A percentile compares a stretch with the other conserved stretches of the same genome.
Evolutionary conservation across 2,329 filamentous ascomycete genomes (phyloP).

Genomic region (Aspergillus alliaceus): DNA sequence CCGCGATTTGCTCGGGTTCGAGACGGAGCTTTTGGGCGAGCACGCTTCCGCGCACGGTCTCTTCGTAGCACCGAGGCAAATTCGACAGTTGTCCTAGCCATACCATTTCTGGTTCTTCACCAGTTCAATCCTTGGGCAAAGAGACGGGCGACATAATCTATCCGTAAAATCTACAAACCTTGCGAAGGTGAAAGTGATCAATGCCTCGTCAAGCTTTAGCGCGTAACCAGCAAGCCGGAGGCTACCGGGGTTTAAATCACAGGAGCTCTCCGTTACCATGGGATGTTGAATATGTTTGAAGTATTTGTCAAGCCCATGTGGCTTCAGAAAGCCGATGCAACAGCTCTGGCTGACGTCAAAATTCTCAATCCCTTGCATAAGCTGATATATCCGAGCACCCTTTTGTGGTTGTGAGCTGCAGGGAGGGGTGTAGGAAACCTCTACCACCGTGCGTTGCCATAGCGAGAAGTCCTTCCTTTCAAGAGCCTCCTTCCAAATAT

Average conservation of each 20-base stretch:
- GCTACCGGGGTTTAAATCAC: not conserved
- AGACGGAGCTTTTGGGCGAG: not conserved
- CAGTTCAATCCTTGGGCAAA: not conserved
- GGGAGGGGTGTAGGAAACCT: not conserved
- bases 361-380: not conserved
- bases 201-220: not conserved
- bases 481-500: not conserved
- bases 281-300: not conserved
- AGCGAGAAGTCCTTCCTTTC: not conserved
- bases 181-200: not conserved
- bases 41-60: not conserved
- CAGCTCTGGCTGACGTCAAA: not conserved
- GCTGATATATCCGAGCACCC: not conserved
- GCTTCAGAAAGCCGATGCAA: not conserved
- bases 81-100: not conserved
- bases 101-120: not conserved
- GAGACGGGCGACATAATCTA: not conserved
- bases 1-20: not conserved
- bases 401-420: not conserved
- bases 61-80: not conserved
- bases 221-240: not conserved
- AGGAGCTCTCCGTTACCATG: not conserved
- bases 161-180: not conserved
- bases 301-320: not conserved
- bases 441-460: not conserved